Conservation (phyloP, 179 eudicot species). For the Beta lomatogona region DNA sequence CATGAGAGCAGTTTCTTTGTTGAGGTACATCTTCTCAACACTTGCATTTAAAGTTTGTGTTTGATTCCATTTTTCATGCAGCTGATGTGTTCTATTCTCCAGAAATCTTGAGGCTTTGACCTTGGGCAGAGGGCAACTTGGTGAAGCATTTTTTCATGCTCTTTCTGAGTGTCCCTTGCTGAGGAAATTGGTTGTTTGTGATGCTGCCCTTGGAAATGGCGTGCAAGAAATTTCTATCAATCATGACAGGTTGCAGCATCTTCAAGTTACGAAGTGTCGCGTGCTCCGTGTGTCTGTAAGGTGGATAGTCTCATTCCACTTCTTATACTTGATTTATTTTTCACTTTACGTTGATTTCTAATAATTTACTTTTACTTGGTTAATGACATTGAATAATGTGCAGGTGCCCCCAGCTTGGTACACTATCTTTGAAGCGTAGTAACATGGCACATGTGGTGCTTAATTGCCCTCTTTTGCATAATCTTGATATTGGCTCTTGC, state of each 20-base stretch:
- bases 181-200: slow-evolving; percentile 66
- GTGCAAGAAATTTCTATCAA: slow-evolving; percentile 78
- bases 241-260: slow-evolving; percentile 77
- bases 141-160: slow-evolving; percentile 74
- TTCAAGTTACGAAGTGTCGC: slow-evolving; percentile 83
- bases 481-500: slow-evolving; percentile 89
- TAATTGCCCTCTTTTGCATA: slow-evolving; percentile 82
- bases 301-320: slow-evolving; percentile 32
- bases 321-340: no score
- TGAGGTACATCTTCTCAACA: slow-evolving; percentile 53
- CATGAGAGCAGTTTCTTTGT: slow-evolving; percentile 66
- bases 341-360: no score
- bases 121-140: slow-evolving; percentile 76
- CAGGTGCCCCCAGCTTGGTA: slow-evolving; percentile 91
- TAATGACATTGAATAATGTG: slow-evolving; percentile 23
- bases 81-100: slow-evolving; percentile 28
- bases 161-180: slow-evolving; percentile 67
- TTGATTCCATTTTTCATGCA: slow-evolving; percentile 1
- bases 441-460: slow-evolving; percentile 92
- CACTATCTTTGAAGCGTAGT: slow-evolving; percentile 88
- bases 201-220: slow-evolving; percentile 84
- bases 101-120: slow-evolving; percentile 83
- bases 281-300: slow-evolving; percentile 84
- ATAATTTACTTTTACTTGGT: background rate
- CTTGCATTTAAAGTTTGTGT: background rate